Base-by-base conservation (phyloP, 345 rosid species). In the Citrus inodora region DNA sequence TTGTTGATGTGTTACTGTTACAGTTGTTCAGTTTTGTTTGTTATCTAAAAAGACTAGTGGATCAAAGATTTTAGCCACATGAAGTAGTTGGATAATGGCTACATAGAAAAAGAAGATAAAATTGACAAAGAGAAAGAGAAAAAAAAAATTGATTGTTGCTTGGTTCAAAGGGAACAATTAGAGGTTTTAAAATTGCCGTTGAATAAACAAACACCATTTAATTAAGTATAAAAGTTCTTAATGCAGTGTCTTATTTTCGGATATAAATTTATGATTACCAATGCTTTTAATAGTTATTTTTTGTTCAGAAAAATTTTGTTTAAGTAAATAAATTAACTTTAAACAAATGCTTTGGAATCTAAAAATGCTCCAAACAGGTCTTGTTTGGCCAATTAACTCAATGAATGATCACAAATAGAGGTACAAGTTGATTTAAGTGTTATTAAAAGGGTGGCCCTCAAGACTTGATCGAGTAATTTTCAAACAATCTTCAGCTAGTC, bases 11-110 rank as follows among this genome's bases (percentile, higher is more conserved):
- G 35, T 59, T 59, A 24, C 67, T 14, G 53, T 37, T 70, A 14
- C 65, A 70, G 65, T 76, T 71, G 82, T 82, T 66, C 32, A 40
- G 24, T 74, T 74, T 82, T 82, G 68, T 69, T 61, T 75, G 59
- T 24, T 75, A 30, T 61, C 71, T 37, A n/a, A 55, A 55, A 66
- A 25, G 22, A 37, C 64, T n/a, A 78, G 1, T 9, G 8, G 33
- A 16, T 63, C 33, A 1, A 35, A 32, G 5, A 64, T 17, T 35
- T 13, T 30, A 30, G 68, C n/a, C 40, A 32, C 0, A 32, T 17
- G 68, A 30, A 32, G 58, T 5, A 6, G 68, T 7, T 11, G 67
- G 65, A 14, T 25, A 30, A n/a, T 59, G 27, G 22, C 8, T 64
- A 9, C 11, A 22, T 6, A 7, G 35, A 30, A 28, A 2, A 32